A percentile compares a stretch with the other conserved stretches of the same genome.
Conservation (phyloP, 1,284 basidiomycete genomes). For the Puccinia brachypodii region DNA sequence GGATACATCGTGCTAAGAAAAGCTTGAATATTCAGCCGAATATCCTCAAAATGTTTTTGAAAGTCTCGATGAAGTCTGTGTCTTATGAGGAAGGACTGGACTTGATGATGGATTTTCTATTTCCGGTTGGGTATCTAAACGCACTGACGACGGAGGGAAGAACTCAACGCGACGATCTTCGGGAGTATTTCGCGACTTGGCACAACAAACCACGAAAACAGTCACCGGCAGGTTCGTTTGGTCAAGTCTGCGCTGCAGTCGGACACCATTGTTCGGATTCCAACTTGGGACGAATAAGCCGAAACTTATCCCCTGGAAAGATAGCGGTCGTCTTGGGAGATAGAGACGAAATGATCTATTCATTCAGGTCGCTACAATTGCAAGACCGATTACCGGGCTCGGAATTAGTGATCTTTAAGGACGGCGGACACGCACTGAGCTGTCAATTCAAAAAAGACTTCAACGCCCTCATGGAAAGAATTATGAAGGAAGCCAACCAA, state of each 20-base stretch:
- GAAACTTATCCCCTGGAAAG: constrained; percentile 10
- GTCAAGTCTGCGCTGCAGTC: constrained; percentile 20
- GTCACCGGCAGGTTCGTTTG: not conserved
- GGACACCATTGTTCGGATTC: constrained; percentile 17
- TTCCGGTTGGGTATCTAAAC: not conserved
- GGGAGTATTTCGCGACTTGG: not conserved
- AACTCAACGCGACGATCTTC: not conserved
- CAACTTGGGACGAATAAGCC: not conserved
- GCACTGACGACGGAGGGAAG: not conserved
- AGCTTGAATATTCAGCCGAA: not conserved
- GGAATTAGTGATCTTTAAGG: constrained; percentile 37
- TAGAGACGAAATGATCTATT: constrained; percentile 21
- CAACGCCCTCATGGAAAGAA: constrained; percentile 29
- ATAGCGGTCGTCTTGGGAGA: constrained; percentile 30
- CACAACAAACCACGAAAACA: constrained; percentile 22
- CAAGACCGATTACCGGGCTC: constrained; percentile 27
- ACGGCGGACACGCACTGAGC: constrained; percentile 32
- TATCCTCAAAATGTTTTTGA: constrained; percentile 21
- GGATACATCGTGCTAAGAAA: too few relatives aligned
- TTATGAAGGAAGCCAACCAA: constrained; percentile 33
- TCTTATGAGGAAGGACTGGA: constrained; percentile 7
- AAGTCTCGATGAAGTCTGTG: not conserved
- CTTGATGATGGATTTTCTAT: constrained; percentile 1
- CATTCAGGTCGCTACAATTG: not conserved
- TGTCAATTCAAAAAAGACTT: constrained; percentile 14